phyloP scores from a whole-genome alignment of 768 basidiomycete genomes.

The Chlorophyllum brunneum region DNA sequence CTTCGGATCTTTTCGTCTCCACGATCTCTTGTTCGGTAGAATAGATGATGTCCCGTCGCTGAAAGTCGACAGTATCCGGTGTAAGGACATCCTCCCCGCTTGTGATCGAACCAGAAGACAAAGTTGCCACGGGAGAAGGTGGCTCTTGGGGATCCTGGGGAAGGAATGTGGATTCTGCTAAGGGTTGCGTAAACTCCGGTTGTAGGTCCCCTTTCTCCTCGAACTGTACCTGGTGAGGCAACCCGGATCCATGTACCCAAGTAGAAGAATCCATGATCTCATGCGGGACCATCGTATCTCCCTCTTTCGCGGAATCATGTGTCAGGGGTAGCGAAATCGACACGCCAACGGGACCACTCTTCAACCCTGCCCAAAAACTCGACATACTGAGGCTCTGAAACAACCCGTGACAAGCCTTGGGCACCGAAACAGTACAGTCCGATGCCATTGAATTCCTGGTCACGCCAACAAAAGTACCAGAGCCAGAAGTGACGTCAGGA shows the following conservation, averaged over 20 bases:
- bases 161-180: not conserved
- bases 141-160: not conserved
- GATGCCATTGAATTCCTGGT: slow-evolving; percentile 23
- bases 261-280: not conserved
- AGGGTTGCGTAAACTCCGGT: not conserved
- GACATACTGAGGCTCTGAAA: slow-evolving; percentile 17
- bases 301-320: not conserved
- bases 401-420: slow-evolving; percentile 20
- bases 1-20: not conserved
- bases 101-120: not conserved
- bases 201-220: not conserved
- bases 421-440: slow-evolving; percentile 20
- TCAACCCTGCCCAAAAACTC: slow-evolving; percentile 15
- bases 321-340: not conserved
- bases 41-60: not conserved
- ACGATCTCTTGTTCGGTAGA: not conserved
- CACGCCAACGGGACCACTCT: not conserved
- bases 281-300: not conserved
- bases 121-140: slow-evolving; percentile 2
- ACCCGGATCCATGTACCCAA: not conserved
- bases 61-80: not conserved
- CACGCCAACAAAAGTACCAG: not conserved
- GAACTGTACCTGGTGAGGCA: not conserved
- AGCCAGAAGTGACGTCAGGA: slow-evolving; percentile 5
- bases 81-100: not conserved